phyloP scores from a whole-genome alignment of 2,329 filamentous ascomycete species.

The Fusarium penzigii region DNA sequence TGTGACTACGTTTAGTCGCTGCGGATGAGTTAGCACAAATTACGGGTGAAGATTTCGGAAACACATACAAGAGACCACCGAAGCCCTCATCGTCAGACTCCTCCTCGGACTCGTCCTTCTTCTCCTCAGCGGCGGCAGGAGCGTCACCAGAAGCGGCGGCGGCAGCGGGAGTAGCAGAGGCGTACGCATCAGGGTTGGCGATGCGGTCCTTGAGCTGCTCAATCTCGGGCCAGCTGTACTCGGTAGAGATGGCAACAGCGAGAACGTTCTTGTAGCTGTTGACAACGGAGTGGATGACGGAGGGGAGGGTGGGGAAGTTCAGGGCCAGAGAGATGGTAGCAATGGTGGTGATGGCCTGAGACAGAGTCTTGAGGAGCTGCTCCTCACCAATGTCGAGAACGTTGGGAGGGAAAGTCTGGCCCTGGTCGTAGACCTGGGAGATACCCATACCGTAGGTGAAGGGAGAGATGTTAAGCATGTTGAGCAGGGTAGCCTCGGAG shows the following conservation, averaged over 20 bases:
- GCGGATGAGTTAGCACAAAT: slow-evolving; percentile 39
- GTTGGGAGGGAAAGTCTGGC: slow-evolving; percentile 82
- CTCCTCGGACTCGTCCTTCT: slow-evolving; percentile 68
- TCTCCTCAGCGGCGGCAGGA: slow-evolving; percentile 60
- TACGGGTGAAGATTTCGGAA: not conserved
- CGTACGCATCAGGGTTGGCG: slow-evolving; percentile 97
- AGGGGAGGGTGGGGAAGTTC: slow-evolving; percentile 95
- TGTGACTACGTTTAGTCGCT: slow-evolving; percentile 53
- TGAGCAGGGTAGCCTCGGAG: slow-evolving; percentile 97
- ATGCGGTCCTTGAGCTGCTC: slow-evolving; percentile 99
- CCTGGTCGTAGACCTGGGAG: slow-evolving; percentile 94
- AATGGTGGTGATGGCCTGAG: slow-evolving; percentile 80
- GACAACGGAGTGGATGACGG: slow-evolving; percentile 93
- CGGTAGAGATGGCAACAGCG: slow-evolving; percentile 85
- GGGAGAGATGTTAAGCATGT: slow-evolving; percentile 99
- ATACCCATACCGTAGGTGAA: slow-evolving; percentile 99
- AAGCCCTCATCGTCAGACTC: slow-evolving; percentile 71
- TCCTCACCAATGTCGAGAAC: slow-evolving; percentile 95
- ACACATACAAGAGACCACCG: slow-evolving; percentile 73
- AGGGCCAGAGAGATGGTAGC: slow-evolving; percentile 87
- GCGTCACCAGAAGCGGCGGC: slow-evolving; percentile 53
- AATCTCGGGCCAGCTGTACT: slow-evolving; percentile 93
- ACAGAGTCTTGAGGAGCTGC: slow-evolving; percentile 85
- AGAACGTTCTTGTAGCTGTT: slow-evolving; percentile 98
- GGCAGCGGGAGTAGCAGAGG: slow-evolving; percentile 74